Base-by-base conservation (phyloP, 352 stramenopile genomes). In the Aphanomyces astaci region DNA sequence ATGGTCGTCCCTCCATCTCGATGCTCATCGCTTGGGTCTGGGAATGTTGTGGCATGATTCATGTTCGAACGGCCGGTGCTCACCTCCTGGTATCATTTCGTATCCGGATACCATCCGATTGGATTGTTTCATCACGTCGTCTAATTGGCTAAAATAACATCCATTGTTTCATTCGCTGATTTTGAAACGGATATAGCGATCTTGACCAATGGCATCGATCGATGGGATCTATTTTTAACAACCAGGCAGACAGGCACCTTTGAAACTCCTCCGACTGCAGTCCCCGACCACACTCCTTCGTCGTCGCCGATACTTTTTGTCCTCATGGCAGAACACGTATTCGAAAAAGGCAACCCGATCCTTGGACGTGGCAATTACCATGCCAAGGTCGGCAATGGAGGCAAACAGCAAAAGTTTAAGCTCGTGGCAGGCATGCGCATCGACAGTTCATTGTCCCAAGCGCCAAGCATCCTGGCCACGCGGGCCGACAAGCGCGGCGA, bases 341-440 rank as follows among this genome's bases (percentile, higher is more conserved):
- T 54, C 46, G 27, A 57, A 22, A 68, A 68, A 45, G 40, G 62
- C 27, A 91, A 91, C 74, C 83, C 78, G 49, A 73, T 93, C 53
- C 79, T 91, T 15, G 82, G 84, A 3, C 81, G 79, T 22, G 84
- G 76, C 49, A 91, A 83, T 63, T 91, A 90, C 71, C 80, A 91
- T 28, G 82, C 82, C 46, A 77, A 76, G 15, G 55, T 80, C 27
- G 84, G 85, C 25, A 86, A 76, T 43, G 79, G 90, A 69, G 73
- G 80, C 62, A 93, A 93, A 72, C 82, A 82, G 45, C 84, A 93
- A 72, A 80, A 81, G 49, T 93, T 93, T 72, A 91, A 91, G 73
- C 54, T 93, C 28, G 69, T 88, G 7, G 76, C 90, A 55, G 78
- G 65, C 15, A 64, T 92, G 72, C 80, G 81, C 32, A 71, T 90